A percentile compares a stretch with the other conserved stretches of the same genome.
Evolutionary conservation across 2,329 filamentous ascomycete genomes (phyloP).

Genomic region (Exophiala spinifera): DNA sequence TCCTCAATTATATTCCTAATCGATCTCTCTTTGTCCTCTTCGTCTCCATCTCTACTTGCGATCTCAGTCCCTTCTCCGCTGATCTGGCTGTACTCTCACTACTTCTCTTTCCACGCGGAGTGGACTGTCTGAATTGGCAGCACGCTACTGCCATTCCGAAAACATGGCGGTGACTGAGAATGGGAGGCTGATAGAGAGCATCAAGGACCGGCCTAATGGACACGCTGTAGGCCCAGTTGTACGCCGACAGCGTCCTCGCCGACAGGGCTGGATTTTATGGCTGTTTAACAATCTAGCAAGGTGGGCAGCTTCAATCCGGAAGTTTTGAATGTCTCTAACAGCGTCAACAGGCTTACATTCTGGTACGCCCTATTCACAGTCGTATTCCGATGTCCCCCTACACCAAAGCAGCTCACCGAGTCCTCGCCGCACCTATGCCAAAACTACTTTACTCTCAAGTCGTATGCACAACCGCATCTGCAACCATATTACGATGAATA

Average conservation of each 20-base stretch:
- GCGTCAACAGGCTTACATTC: slow-evolving; percentile 62
- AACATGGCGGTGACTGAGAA: slow-evolving; percentile 40
- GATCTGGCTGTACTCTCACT: background rate
- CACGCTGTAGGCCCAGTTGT: slow-evolving; percentile 9
- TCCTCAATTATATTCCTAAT: too few relatives aligned
- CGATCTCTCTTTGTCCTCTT: too few relatives aligned
- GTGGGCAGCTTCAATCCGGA: slow-evolving; percentile 38
- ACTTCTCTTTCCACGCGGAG: background rate
- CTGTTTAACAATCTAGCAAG: slow-evolving; percentile 52
- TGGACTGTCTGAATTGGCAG: background rate
- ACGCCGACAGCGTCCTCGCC: slow-evolving; percentile 5
- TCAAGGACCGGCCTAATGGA: slow-evolving; percentile 30
- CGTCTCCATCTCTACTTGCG: too few relatives aligned
- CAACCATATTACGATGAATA: slow-evolving; percentile 84
- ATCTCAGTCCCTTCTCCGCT: background rate
- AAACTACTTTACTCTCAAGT: slow-evolving; percentile 67
- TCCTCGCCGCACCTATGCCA: slow-evolving; percentile 75
- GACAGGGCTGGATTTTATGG: slow-evolving; percentile 26
- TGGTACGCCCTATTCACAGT: slow-evolving; percentile 85
- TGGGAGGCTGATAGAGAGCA: slow-evolving; percentile 35
- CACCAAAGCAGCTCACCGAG: slow-evolving; percentile 63
- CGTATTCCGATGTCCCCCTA: slow-evolving; percentile 76
- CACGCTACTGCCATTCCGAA: slow-evolving; percentile 1
- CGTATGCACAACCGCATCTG: slow-evolving; percentile 69
- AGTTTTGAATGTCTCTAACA: slow-evolving; percentile 9